phyloP scores from a whole-genome alignment of 768 basidiomycete genomes.

The Suillus plorans region DNA sequence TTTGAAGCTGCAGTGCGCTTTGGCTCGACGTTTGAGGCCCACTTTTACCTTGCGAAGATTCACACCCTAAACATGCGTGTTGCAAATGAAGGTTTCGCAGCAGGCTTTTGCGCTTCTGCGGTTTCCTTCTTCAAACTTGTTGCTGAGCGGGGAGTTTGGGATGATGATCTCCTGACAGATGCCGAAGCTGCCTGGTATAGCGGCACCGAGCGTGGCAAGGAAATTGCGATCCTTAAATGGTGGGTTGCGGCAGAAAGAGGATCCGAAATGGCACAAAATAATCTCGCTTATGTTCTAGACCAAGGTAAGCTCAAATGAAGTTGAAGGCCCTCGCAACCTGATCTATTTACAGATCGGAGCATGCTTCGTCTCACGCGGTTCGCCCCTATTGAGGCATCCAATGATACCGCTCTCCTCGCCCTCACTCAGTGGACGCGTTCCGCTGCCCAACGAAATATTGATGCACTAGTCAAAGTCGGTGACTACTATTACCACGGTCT shows the following conservation, averaged over 20 bases:
- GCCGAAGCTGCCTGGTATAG: conserved; percentile 77
- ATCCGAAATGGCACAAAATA: conserved; percentile 91
- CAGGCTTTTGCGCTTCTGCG: conserved; percentile 84
- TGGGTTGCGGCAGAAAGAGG: conserved; percentile 94
- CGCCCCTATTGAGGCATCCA: conserved; percentile 70
- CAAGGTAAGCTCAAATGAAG: conserved; percentile 60
- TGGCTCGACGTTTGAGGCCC: conserved; percentile 93
- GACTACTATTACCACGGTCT: conserved; percentile 96
- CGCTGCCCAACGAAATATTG: conserved; percentile 91
- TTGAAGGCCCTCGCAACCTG: conserved; percentile 19
- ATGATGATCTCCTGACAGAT: conserved; percentile 76
- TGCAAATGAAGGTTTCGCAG: conserved; percentile 43
- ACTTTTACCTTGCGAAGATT: conserved; percentile 88
- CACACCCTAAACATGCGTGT: conserved; percentile 57
- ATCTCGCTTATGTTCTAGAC: conserved; percentile 89
- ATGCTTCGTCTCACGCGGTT: conserved; percentile 67
- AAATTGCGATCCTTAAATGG: conserved; percentile 89
- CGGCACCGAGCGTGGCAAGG: conserved; percentile 67
- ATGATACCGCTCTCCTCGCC: conserved; percentile 79
- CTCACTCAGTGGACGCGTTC: conserved; percentile 94
- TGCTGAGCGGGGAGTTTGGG: conserved; percentile 88
- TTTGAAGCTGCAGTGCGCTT: conserved; percentile 84
- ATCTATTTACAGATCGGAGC: conserved; percentile 55
- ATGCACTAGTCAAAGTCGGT: conserved; percentile 95
- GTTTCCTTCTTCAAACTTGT: conserved; percentile 94